Evolutionary conservation across 495 filamentous ascomycete genomes (phyloP).

Genomic region (Podospora anserina): DNA sequence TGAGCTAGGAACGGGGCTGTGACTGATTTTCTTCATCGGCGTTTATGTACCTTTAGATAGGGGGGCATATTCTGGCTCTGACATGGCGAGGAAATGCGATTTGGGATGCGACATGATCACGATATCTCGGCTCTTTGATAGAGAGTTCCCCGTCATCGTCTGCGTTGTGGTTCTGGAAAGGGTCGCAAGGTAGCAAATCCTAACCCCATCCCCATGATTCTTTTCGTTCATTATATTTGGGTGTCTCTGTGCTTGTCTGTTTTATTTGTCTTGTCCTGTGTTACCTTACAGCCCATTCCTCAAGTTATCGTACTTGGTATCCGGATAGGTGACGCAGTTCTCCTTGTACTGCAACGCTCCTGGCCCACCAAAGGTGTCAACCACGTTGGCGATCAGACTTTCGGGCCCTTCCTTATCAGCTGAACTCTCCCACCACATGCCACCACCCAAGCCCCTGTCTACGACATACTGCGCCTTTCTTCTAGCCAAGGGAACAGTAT

Average conservation of each 20-base stretch:
- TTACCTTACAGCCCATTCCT: conserved; percentile 50
- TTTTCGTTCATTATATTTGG: neutral
- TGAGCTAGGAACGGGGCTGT: conserved; percentile 29
- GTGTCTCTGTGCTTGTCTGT: neutral
- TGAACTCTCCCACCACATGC: conserved; percentile 97
- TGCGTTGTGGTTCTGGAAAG: neutral
- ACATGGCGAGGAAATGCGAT: conserved; percentile 39
- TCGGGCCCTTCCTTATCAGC: conserved; percentile 65
- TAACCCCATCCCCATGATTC: neutral
- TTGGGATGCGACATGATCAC: conserved; percentile 28
- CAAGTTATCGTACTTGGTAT: conserved; percentile 79
- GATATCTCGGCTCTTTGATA: neutral
- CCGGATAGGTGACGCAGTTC: conserved; percentile 70
- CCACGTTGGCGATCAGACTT: conserved; percentile 69
- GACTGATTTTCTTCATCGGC: conserved; percentile 27
- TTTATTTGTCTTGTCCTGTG: conserved; percentile 29
- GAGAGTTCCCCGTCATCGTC: neutral
- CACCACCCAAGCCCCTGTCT: conserved; percentile 66
- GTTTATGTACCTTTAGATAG: conserved; percentile 40
- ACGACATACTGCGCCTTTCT: conserved; percentile 69
- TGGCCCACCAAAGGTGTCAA: conserved; percentile 55
- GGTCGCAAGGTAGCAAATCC: conserved; percentile 7
- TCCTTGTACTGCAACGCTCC: conserved; percentile 52
- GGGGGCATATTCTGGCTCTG: conserved; percentile 30
- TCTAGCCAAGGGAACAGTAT: conserved; percentile 63